Evolutionary conservation across 495 filamentous ascomycete species (phyloP).

Genomic region (Xylaria longipes): DNA sequence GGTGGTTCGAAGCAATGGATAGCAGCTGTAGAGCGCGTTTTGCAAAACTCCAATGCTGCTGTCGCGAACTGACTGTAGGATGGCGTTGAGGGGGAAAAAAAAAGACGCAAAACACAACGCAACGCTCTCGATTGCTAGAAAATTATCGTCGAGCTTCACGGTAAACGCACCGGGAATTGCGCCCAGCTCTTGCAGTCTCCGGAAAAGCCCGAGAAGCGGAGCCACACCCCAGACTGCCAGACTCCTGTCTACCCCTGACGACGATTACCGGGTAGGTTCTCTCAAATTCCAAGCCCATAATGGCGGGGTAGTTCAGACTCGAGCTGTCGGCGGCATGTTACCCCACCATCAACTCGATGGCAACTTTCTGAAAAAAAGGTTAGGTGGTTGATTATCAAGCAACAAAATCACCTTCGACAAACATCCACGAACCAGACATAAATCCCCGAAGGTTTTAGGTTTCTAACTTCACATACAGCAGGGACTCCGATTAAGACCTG

Average conservation of each 20-base stretch:
- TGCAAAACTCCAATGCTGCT: background rate
- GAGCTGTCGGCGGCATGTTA: conserved; percentile 1
- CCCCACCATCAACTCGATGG: conserved; percentile 26
- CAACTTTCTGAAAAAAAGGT: conserved; percentile 19
- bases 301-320: conserved; percentile 20
- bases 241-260: background rate
- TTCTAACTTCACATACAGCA: background rate
- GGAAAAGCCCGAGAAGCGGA: conserved; percentile 24
- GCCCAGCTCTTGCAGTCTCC: conserved; percentile 9
- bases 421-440: background rate
- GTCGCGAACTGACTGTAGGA: background rate
- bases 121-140: background rate
- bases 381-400: conserved; percentile 29
- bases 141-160: conserved; percentile 19
- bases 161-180: background rate
- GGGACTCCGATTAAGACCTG: background rate
- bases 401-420: conserved; percentile 14
- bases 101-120: conserved; percentile 21
- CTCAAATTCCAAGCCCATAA: conserved; percentile 14
- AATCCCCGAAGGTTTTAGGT: background rate
- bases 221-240: background rate
- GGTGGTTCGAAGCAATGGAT: background rate
- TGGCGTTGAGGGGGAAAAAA: conserved; percentile 18
- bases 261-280: conserved; percentile 12
- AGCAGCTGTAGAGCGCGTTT: background rate